These are phyloP conservation scores for Naematelia aurantialba DNA, from an alignment of 768 basidiomycete genomes.

Conservation along the genomic window DNA sequence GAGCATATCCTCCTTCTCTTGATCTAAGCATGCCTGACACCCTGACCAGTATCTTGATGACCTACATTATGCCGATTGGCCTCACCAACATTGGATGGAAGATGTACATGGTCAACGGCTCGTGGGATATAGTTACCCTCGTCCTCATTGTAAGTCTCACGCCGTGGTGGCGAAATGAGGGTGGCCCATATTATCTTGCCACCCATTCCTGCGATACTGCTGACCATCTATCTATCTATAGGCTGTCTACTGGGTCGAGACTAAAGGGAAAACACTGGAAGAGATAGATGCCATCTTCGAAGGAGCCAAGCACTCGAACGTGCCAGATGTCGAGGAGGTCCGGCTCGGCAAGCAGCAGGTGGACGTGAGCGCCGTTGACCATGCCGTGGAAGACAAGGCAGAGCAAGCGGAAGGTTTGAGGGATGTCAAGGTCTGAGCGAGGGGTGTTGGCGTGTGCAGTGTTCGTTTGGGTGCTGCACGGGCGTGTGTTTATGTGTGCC, in stretches of 20 bases:
- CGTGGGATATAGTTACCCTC: constrained; percentile 16
- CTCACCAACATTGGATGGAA: constrained; percentile 30
- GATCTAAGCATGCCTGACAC: not conserved
- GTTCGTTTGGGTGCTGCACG: too few species aligned
- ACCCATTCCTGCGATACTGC: too few species aligned
- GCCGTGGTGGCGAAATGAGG: not conserved
- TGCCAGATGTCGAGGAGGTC: constrained; percentile 5
- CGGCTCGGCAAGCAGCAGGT: not conserved
- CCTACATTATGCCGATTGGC: constrained; percentile 40
- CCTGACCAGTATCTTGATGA: constrained; percentile 18
- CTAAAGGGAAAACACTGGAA: constrained; percentile 14
- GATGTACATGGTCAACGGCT: constrained; percentile 20
- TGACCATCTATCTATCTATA: too few species aligned
- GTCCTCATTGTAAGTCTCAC: constrained; percentile 7
- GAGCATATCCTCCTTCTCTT: not conserved
- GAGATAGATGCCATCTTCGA: constrained; percentile 18
- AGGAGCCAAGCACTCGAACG: constrained; percentile 9
- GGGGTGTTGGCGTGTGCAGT: too few species aligned
- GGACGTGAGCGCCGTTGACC: not conserved
- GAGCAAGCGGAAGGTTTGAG: not conserved
- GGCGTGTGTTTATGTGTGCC: too few species aligned
- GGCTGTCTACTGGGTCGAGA: constrained; percentile 20
- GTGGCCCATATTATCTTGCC: too few species aligned
- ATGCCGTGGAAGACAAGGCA: not conserved
- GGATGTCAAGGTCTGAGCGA: not conserved